Percentiles rank a stretch among this genome's conserved stretches.
phyloP scores from a whole-genome alignment of 2,329 filamentous ascomycete genomes.

The Cladosporium sp. region DNA sequence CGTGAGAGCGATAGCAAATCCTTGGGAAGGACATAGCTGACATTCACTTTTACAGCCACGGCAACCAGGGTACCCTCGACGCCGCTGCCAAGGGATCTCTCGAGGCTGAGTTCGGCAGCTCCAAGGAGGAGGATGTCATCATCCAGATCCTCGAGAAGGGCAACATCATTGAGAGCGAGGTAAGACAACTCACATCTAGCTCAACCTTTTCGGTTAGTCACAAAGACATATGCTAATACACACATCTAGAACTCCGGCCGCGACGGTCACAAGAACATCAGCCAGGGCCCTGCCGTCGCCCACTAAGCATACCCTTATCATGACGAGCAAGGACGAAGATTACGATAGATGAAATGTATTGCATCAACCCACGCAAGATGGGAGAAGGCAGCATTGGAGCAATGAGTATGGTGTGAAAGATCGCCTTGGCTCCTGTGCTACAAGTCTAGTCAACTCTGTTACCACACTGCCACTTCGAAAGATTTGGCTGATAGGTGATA shows the following conservation, averaged over 20 bases:
- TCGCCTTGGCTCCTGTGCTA: background rate
- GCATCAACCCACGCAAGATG: background rate
- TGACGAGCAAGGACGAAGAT: slow-evolving; percentile 10
- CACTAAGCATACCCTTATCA: slow-evolving; percentile 20
- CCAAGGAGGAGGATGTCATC: slow-evolving; percentile 74
- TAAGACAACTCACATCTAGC: slow-evolving; percentile 31
- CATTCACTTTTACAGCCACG: slow-evolving; percentile 59
- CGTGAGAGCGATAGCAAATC: background rate
- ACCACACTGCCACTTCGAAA: background rate
- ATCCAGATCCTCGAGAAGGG: slow-evolving; percentile 77
- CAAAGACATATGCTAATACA: slow-evolving; percentile 11
- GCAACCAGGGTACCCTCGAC: slow-evolving; percentile 75
- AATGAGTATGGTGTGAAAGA: slow-evolving; percentile 1
- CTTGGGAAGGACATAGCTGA: background rate
- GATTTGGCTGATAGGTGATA: background rate
- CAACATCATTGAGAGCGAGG: slow-evolving; percentile 58
- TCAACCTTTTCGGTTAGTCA: background rate
- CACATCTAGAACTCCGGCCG: slow-evolving; percentile 36
- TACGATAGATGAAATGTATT: slow-evolving; percentile 9
- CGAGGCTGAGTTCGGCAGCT: slow-evolving; percentile 82
- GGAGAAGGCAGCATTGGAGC: background rate
- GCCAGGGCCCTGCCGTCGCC: slow-evolving; percentile 32
- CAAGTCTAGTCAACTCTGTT: background rate
- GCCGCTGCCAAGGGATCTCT: slow-evolving; percentile 69
- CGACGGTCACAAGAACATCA: slow-evolving; percentile 41